phyloP scores from a whole-genome alignment of 1,284 basidiomycete species.

The Pseudomicrostroma phylloplanum region DNA sequence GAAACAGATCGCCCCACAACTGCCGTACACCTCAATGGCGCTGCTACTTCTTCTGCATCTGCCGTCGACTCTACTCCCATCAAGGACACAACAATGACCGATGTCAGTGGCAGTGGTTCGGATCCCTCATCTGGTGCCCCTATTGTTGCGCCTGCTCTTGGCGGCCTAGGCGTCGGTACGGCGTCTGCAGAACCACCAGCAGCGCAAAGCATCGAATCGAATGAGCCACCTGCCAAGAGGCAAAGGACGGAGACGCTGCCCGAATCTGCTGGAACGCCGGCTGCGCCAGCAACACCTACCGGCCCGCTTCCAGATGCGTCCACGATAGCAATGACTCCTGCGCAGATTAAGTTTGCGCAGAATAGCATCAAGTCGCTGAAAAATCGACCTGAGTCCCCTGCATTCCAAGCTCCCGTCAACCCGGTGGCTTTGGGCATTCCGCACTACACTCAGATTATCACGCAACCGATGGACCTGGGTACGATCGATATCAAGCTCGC shows the following conservation, averaged over 20 bases:
- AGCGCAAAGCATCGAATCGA: not conserved
- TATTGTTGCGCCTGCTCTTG: conserved; percentile 11
- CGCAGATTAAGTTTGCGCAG: conserved; percentile 75
- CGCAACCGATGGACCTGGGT: conserved; percentile 88
- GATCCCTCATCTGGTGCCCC: conserved; percentile 17
- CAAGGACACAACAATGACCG: conserved; percentile 16
- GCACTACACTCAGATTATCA: conserved; percentile 81
- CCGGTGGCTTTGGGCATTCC: conserved; percentile 81
- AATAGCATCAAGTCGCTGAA: conserved; percentile 76
- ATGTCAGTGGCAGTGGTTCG: conserved; percentile 21
- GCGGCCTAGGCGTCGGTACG: too few relatives aligned
- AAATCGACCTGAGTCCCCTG: conserved; percentile 73
- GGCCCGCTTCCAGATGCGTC: conserved; percentile 13
- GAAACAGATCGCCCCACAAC: too few relatives aligned
- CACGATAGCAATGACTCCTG: conserved; percentile 36
- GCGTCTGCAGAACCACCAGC: not conserved
- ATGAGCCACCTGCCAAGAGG: conserved; percentile 4
- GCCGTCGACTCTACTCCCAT: not conserved
- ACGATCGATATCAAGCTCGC: conserved; percentile 76
- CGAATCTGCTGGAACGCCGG: not conserved
- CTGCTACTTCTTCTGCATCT: too few relatives aligned
- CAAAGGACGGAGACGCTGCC: not conserved
- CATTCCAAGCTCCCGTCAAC: conserved; percentile 85
- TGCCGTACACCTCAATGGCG: too few relatives aligned
- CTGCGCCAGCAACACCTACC: not conserved